These are phyloP conservation scores for Verbascum thapsus DNA, from an alignment of 257 asterid genomes.

Conservation along the genomic window DNA sequence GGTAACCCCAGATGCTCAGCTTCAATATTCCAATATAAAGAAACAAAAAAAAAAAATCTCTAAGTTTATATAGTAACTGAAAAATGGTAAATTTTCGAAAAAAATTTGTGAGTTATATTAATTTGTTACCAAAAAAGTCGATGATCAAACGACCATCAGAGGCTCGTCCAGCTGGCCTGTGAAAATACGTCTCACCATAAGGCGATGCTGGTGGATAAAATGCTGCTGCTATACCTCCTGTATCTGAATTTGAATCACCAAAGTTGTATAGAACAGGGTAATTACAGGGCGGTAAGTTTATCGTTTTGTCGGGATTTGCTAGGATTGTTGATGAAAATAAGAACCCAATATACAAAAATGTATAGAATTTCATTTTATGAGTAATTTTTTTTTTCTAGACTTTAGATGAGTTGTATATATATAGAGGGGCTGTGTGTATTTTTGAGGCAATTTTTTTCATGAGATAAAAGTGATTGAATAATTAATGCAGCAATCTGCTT, in stretches of 20 bases:
- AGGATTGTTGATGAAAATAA: slow-evolving; percentile 7
- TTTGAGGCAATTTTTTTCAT: neutral
- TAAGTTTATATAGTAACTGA: neutral
- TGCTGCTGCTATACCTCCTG: slow-evolving; percentile 60
- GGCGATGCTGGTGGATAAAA: slow-evolving; percentile 52
- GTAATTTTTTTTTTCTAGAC: neutral
- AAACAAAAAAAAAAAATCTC: neutral
- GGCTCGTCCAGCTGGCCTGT: slow-evolving; percentile 52
- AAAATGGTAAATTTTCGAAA: no score
- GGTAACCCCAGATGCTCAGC: slow-evolving; percentile 60
- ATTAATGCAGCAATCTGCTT: slow-evolving; percentile 4
- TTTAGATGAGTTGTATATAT: slow-evolving; percentile 8
- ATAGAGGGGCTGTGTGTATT: neutral
- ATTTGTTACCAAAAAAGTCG: slow-evolving; percentile 54
- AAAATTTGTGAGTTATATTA: neutral
- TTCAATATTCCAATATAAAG: slow-evolving; percentile 27
- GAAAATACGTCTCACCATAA: slow-evolving; percentile 53
- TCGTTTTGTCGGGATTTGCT: slow-evolving; percentile 17
- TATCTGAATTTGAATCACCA: slow-evolving; percentile 76
- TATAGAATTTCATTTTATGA: slow-evolving; percentile 21
- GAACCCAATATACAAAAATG: neutral
- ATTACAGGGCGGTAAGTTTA: slow-evolving; percentile 34
- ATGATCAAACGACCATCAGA: slow-evolving; percentile 71
- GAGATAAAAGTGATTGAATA: neutral
- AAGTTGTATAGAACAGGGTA: slow-evolving; percentile 63